Evolutionary conservation across 2,329 filamentous ascomycete species (phyloP).

Genomic region (Microdochium paspali): DNA sequence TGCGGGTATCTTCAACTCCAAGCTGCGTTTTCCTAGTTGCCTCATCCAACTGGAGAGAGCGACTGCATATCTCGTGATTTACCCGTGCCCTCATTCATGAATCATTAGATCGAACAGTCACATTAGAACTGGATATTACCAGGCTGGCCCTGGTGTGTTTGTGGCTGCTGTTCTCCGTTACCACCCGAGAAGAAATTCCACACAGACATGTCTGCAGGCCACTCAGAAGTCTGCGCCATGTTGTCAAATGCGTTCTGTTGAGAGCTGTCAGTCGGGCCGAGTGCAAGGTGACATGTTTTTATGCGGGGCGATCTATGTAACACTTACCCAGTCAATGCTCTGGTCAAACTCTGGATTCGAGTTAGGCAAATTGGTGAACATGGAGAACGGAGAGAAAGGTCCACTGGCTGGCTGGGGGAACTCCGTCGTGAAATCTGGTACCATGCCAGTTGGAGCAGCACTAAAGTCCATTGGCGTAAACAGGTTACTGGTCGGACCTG

Average conservation of each 20-base stretch:
- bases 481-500: constrained; percentile 25
- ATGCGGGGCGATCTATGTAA: background rate
- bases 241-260: constrained; percentile 45
- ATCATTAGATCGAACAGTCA: too few relatives aligned
- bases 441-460: constrained; percentile 17
- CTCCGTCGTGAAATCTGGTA: constrained; percentile 26
- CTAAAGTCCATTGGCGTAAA: constrained; percentile 36
- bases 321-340: constrained; percentile 51
- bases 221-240: constrained; percentile 45
- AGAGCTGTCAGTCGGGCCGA: constrained; percentile 12
- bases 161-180: constrained; percentile 16
- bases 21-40: too few relatives aligned
- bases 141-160: constrained; percentile 6
- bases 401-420: constrained; percentile 13
- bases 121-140: too few relatives aligned
- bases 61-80: too few relatives aligned
- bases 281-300: background rate
- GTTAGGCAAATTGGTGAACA: constrained; percentile 37
- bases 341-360: constrained; percentile 33
- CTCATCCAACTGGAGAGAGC: too few relatives aligned
- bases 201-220: constrained; percentile 34
- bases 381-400: constrained; percentile 37
- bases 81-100: too few relatives aligned
- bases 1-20: too few relatives aligned
- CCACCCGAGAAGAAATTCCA: constrained; percentile 40